phyloP scores from a whole-genome alignment of 176 grass and related monocot species.

The Calamus simplicifolius region DNA sequence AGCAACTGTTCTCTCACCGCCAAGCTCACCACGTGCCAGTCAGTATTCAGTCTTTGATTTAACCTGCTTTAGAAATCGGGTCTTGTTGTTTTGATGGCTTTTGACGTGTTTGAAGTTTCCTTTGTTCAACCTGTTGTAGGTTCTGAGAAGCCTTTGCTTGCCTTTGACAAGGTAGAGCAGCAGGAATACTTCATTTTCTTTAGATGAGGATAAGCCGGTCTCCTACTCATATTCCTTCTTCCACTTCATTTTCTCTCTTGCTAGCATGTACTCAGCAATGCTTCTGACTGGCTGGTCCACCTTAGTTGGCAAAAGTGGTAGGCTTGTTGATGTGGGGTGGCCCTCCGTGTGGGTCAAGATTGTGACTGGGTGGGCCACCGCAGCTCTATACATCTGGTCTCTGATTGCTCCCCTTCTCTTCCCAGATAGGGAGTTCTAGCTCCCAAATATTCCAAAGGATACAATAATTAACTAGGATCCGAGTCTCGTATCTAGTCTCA shows the following conservation, averaged over 20 bases:
- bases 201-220: conserved; percentile 53
- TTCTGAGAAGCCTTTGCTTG: conserved; percentile 72
- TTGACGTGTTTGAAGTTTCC: neutral
- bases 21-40: conserved; percentile 79
- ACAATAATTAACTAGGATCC: no score
- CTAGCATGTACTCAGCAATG: conserved; percentile 98
- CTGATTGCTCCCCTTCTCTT: conserved; percentile 74
- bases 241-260: conserved; percentile 97
- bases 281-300: conserved; percentile 97
- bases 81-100: neutral
- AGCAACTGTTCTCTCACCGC: conserved; percentile 56
- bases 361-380: conserved; percentile 86
- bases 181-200: no score
- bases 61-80: neutral
- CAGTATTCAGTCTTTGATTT: conserved; percentile 8
- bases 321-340: conserved; percentile 91
- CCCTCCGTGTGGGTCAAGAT: conserved; percentile 94
- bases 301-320: conserved; percentile 80
- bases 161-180: conserved; percentile 81
- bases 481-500: no score
- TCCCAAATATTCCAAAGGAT: neutral
- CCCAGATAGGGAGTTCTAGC: conserved; percentile 90
- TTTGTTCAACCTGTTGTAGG: conserved; percentile 26
- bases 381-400: conserved; percentile 83
- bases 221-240: conserved; percentile 98